Conservation (phyloP, 148 eudicot species). For the Cornus kousa region DNA sequence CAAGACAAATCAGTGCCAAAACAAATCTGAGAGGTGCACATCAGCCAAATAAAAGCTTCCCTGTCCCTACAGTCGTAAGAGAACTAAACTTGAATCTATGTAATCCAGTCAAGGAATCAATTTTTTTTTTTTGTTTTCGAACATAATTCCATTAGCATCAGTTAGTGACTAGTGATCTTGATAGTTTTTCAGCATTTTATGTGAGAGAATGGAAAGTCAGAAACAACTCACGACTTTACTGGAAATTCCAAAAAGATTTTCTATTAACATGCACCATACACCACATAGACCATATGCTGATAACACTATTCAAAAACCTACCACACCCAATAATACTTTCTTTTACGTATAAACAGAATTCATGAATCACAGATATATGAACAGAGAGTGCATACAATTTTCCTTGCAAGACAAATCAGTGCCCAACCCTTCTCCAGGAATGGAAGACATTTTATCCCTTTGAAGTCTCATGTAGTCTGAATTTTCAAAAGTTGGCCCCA, state of each 20-base stretch:
- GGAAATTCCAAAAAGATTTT: background rate
- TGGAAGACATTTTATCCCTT: conserved; percentile 1
- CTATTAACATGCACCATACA: background rate
- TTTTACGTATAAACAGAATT: background rate
- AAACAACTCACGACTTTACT: background rate
- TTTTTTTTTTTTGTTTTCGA: too few species aligned
- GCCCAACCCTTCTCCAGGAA: conserved; percentile 9
- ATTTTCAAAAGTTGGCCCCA: background rate
- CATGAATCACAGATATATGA: background rate
- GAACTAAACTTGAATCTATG: too few species aligned
- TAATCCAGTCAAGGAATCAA: background rate
- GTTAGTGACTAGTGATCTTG: too few species aligned
- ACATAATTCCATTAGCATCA: too few species aligned
- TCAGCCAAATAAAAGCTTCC: too few species aligned
- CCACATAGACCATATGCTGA: background rate
- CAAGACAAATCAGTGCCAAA: too few species aligned
- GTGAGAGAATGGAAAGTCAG: background rate
- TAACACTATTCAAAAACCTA: background rate
- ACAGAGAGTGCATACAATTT: conserved; percentile 14
- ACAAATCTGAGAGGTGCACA: too few species aligned
- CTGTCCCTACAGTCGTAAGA: too few species aligned
- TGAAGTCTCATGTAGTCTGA: background rate
- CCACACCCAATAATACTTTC: background rate
- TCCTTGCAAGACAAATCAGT: background rate
- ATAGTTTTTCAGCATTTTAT: background rate